These are phyloP conservation scores for Endothia cerciana DNA, from an alignment of 2,329 filamentous ascomycete species.

Conservation along the genomic window DNA sequence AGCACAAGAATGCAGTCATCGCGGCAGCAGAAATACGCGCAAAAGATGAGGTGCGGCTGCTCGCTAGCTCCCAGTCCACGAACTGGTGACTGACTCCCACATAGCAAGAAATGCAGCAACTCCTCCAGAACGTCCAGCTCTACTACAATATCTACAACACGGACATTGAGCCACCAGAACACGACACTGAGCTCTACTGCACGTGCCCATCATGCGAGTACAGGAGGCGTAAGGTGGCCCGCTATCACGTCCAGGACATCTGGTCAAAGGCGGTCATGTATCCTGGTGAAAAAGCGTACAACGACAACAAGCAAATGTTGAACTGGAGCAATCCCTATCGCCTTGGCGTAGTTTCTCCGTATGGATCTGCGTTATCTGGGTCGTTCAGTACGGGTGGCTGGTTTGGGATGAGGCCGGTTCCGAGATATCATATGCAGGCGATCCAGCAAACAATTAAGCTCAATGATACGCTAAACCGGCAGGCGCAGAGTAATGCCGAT, in stretches of 20 bases:
- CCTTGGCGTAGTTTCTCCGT: not conserved
- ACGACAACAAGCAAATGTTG: constrained; percentile 33
- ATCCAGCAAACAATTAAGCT: constrained; percentile 5
- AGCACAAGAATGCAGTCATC: constrained; percentile 45
- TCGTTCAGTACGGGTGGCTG: not conserved
- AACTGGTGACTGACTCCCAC: not conserved
- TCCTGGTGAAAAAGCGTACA: constrained; percentile 44
- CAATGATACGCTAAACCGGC: constrained; percentile 6
- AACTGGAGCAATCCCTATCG: constrained; percentile 8
- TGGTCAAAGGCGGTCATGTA: constrained; percentile 53
- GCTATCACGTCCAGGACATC: constrained; percentile 43
- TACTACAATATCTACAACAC: constrained; percentile 47
- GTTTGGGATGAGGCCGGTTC: not conserved
- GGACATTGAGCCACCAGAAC: constrained; percentile 50
- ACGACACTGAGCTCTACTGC: constrained; percentile 46
- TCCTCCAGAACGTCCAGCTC: constrained; percentile 45
- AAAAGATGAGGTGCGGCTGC: constrained; percentile 40
- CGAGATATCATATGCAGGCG: not conserved
- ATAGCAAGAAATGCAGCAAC: constrained; percentile 48
- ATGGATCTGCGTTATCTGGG: not conserved
- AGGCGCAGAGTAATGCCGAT: constrained; percentile 27
- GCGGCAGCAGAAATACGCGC: constrained; percentile 43
- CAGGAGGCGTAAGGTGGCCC: constrained; percentile 39
- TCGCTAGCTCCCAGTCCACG: not conserved
- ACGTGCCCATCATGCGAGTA: constrained; percentile 46